Percentiles rank a stretch among this genome's conserved stretches.
Evolutionary conservation across 345 rosid genomes (phyloP).

Genomic region (Ceriops tagal): DNA sequence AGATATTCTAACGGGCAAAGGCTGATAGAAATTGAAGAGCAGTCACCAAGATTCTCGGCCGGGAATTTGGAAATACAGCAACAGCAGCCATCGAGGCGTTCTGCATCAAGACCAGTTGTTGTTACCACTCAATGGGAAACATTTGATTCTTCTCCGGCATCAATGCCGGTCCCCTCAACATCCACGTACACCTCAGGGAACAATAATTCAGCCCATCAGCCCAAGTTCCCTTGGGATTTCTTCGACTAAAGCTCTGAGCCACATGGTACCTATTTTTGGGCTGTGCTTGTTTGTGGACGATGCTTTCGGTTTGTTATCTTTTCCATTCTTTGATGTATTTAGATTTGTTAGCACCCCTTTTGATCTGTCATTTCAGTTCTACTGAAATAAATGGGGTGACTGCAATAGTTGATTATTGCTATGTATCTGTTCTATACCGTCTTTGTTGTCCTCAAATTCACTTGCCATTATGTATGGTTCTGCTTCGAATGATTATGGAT

Average conservation of each 20-base stretch:
- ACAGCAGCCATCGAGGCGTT: conserved; percentile 34
- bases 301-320: conserved; percentile 39
- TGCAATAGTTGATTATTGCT: conserved; percentile 26
- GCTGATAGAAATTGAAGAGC: conserved; percentile 13
- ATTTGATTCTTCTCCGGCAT: conserved; percentile 52
- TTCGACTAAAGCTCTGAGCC: conserved; percentile 44
- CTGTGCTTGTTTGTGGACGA: conserved; percentile 51
- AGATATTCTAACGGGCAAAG: conserved; percentile 37
- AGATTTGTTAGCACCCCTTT: conserved; percentile 41
- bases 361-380: conserved; percentile 23
- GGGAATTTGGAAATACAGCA: conserved; percentile 17
- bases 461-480: conserved; percentile 24
- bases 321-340: conserved; percentile 87
- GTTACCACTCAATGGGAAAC: conserved; percentile 94
- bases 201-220: conserved; percentile 40
- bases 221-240: conserved; percentile 91
- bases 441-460: conserved; percentile 14
- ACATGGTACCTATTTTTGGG: neutral
- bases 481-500: conserved; percentile 10
- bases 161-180: conserved; percentile 35
- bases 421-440: conserved; percentile 5
- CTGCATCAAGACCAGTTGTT: conserved; percentile 51
- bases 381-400: conserved; percentile 52
- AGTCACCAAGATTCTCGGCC: neutral
- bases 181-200: conserved; percentile 24